Base-by-base conservation (phyloP, 2,329 filamentous ascomycete genomes). In the Boeremia exigua region DNA sequence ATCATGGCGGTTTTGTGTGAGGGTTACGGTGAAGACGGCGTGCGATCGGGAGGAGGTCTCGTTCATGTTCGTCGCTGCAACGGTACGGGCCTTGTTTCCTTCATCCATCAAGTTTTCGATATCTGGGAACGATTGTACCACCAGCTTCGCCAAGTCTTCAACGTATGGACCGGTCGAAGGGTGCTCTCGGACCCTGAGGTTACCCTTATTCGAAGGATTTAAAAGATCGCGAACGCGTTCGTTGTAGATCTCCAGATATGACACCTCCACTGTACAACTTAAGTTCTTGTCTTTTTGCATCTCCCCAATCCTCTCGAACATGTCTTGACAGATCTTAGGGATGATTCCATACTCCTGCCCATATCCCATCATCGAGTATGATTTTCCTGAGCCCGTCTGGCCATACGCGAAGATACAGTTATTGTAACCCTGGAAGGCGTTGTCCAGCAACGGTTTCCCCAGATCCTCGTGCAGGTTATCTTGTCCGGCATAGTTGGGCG, bases 321-420 rank as follows among this genome's bases (percentile, higher is more conserved):
- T 98, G 70, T 96, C 89, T 79, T 95, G 91, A 76, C 95, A 99
- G 79, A 99, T 99, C 70, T 88, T 90, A 40, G 96, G 95, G 60
- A 98, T 98, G 61, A 99, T 95, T 75, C 95, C 95, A 54, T 92
- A 86, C 72, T 99, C 94, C 70, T 94, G 89, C 49, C 95, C 95
- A 78, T 98, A 99, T 44, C 95, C 95, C 95, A 99, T 99, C 94
- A 99, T 99, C 29, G 93, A 97, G 77, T 99, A 99, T 14, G 92
- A 97, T 80, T 99, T 99, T 78, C 95, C 95, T 1, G 95, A 98
- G 65, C 95, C 95, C 2, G 95, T 99, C 80, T 99, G 95, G 15
- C 95, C 95, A 74, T 99, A 99, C 12, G 95, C 95, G 75, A 99
- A 99, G 72, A 99, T 99, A 82, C 95, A 99, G 77, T 98, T 99